Evolutionary conservation across 2,329 filamentous ascomycete species (phyloP).

Genomic region (Pyrenophora tritici-repentis): DNA sequence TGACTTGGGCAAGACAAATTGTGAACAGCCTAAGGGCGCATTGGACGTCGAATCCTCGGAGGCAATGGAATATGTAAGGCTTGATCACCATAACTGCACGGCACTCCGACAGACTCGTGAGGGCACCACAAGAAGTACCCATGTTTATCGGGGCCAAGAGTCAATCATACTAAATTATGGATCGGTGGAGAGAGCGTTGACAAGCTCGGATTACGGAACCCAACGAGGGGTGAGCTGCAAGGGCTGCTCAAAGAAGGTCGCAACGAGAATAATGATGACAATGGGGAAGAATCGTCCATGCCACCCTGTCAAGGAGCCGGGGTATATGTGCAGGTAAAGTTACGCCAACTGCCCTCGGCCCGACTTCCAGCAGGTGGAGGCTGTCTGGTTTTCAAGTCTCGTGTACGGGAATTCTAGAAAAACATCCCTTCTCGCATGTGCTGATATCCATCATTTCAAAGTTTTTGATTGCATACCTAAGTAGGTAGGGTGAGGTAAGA

Average conservation of each 20-base stretch:
- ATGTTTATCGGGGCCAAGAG: conserved; percentile 5
- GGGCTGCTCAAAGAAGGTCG: background rate
- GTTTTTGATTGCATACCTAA: no score
- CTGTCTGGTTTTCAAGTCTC: no score
- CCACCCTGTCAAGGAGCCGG: no score
- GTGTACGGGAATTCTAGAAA: background rate
- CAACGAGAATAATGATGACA: background rate
- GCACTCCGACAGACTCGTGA: background rate
- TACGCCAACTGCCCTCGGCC: background rate
- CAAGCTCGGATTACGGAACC: background rate
- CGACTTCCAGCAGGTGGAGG: background rate
- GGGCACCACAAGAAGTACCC: conserved; percentile 4
- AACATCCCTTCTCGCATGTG: no score
- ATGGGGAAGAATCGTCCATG: no score
- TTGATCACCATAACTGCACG: background rate
- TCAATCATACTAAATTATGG: conserved; percentile 9
- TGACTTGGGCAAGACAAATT: background rate
- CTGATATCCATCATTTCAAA: no score
- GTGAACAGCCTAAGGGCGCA: background rate
- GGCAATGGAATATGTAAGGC: conserved; percentile 8
- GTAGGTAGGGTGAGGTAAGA: no score
- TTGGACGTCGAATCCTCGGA: background rate
- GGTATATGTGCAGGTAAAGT: no score
- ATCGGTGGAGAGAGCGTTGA: conserved; percentile 1
- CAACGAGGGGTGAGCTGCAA: conserved; percentile 2